phyloP scores from a whole-genome alignment of 192 early-diverging fungal genomes.

The Coemansia sp. region DNA sequence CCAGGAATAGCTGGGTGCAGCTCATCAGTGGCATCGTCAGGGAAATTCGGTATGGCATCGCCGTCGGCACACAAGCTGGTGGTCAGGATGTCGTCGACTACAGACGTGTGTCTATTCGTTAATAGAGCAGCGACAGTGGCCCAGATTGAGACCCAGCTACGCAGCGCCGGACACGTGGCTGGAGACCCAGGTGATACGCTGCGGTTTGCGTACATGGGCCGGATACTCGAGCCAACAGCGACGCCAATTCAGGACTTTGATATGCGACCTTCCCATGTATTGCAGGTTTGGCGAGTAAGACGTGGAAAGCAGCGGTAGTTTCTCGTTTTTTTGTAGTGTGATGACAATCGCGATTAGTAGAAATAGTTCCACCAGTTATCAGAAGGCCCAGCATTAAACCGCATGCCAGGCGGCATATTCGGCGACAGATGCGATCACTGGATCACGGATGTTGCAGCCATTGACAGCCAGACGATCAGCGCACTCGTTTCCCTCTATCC shows the following conservation, averaged over 20 bases:
- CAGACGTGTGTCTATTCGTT: conserved; percentile 15
- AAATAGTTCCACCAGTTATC: too few relatives aligned
- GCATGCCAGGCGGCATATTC: too few relatives aligned
- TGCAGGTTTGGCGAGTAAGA: background rate
- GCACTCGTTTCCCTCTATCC: conserved; percentile 73
- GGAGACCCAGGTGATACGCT: conserved; percentile 21
- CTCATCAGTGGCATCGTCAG: conserved; percentile 9
- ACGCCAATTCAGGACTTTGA: conserved; percentile 26
- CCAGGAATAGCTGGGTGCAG: background rate
- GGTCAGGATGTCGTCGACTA: conserved; percentile 26
- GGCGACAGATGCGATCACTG: too few relatives aligned
- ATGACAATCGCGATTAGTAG: too few relatives aligned
- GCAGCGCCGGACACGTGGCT: conserved; percentile 13
- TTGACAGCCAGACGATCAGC: conserved; percentile 76
- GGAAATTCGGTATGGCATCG: background rate
- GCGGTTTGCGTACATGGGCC: conserved; percentile 57
- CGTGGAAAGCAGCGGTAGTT: too few relatives aligned
- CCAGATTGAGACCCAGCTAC: conserved; percentile 27
- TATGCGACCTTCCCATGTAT: background rate
- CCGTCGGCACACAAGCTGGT: background rate
- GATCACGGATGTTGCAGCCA: conserved; percentile 36
- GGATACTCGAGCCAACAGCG: conserved; percentile 32
- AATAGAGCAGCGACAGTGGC: conserved; percentile 28
- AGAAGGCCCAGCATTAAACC: too few relatives aligned
- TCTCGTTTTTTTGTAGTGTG: too few relatives aligned